Base-by-base conservation (phyloP, 2,329 filamentous ascomycete genomes). In the Hirsutella thompsonii region DNA sequence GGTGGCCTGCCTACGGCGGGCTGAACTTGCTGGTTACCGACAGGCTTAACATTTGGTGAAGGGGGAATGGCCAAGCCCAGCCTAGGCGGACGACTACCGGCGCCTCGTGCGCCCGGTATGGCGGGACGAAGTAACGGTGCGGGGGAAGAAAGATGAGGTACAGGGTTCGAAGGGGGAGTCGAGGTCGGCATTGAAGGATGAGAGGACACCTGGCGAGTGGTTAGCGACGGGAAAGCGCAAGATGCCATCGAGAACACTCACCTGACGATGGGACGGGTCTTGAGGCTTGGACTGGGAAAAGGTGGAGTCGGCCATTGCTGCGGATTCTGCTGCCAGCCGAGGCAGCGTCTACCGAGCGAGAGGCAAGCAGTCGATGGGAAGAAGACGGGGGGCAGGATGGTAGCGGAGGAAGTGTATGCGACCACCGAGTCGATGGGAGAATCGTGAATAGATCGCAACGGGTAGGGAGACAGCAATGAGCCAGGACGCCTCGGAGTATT, bases 1-100 rank as follows among this genome's bases (percentile, higher is more conserved):
- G 78, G 67, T 20, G 85, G 61, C 42, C 62, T 56, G 20, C 59
- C 52, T 4, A 52, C 55, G 52, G 53, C 57, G 51, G 55, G 61
- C 63, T 53, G 70, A 50, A 52, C 57, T 51, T 55, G 61, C 63
- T 53, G 70, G 49, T 68, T 70, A 49, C 74, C 75, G 39, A 92
- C 77, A 2, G 89, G 79, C 60, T 89, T 86, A 46, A 72, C 81
- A 63, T 79, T 90, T 38, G 87, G 85, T 29, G 87, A 94, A 1
- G 84, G 80, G 30, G 90, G 90, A 44, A 96, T 96, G 36, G 89
- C 85, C 42, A 96, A 76, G 36, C 88, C 90, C 44, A 96, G 74
- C 52, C 83, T 79, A 21, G 87, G 87, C 40, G 82, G 71, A 47
- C 83, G 73, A 44, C 72, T 67, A 44, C 76, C 79, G 50, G 69